Conservation (phyloP, 2,329 filamentous ascomycete genomes). For the Pestalotiopsis sp. region DNA sequence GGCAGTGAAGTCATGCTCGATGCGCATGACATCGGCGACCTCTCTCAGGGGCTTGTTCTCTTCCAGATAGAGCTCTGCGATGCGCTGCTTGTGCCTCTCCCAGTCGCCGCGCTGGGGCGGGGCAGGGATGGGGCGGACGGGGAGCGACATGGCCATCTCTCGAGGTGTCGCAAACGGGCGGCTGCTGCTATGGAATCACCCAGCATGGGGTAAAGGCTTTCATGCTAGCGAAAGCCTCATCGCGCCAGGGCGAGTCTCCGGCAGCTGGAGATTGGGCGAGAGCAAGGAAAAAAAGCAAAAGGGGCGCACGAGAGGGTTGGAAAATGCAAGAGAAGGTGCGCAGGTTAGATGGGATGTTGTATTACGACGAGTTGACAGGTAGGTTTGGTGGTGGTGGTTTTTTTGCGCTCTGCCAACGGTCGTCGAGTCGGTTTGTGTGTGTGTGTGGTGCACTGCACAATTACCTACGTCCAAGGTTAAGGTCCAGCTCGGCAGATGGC, state of each 20-base stretch:
- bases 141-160: constrained; percentile 1
- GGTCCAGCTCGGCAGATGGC: neutral
- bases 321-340: neutral
- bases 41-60: constrained; percentile 52
- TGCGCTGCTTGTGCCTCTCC: constrained; percentile 48
- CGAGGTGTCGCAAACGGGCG: neutral
- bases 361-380: neutral
- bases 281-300: neutral
- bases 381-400: neutral
- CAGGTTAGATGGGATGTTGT: neutral
- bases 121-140: neutral
- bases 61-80: constrained; percentile 46
- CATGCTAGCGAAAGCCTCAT: neutral
- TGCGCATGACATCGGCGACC: constrained; percentile 51
- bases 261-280: neutral
- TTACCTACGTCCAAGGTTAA: neutral
- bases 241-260: neutral
- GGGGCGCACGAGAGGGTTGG: neutral
- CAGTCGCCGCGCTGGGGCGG: constrained; percentile 25
- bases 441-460: neutral
- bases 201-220: neutral
- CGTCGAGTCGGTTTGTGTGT: neutral
- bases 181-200: neutral
- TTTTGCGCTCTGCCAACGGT: neutral
- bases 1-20: constrained; percentile 46